phyloP scores from a whole-genome alignment of 2,329 filamentous ascomycete genomes.

The Trichophyton simii region DNA sequence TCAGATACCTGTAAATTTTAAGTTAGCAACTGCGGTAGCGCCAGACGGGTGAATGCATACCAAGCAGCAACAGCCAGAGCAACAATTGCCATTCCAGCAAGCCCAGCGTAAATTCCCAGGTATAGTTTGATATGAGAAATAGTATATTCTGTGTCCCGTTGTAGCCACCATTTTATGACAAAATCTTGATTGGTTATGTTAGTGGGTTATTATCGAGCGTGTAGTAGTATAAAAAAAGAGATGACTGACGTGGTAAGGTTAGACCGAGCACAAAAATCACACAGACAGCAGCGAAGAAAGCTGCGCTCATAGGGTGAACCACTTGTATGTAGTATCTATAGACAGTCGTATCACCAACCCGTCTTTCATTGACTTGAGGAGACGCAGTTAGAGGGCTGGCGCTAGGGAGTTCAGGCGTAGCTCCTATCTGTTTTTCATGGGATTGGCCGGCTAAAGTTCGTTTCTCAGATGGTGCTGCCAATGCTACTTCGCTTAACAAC shows the following conservation, averaged over 20 bases:
- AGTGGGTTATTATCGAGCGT: background rate
- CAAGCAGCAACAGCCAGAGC: background rate
- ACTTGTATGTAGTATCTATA: conserved; percentile 3
- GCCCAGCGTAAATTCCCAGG: background rate
- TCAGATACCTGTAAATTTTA: background rate
- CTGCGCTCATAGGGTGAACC: background rate
- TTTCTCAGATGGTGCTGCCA: background rate
- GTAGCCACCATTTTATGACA: background rate
- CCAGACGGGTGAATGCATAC: background rate
- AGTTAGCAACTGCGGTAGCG: background rate
- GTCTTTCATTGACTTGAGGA: background rate
- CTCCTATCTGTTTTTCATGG: background rate
- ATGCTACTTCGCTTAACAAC: background rate
- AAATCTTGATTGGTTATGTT: background rate
- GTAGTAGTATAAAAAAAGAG: background rate
- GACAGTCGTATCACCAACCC: conserved; percentile 4
- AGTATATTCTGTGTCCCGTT: background rate
- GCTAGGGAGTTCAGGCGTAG: background rate
- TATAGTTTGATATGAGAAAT: background rate
- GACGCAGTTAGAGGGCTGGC: background rate
- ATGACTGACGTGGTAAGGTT: background rate
- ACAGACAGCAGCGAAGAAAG: background rate
- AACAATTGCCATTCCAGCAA: background rate
- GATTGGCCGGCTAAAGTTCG: background rate
- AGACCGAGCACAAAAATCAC: background rate